Base-by-base conservation (phyloP, 306 rosid genomes). In the Dryas drummondii region DNA sequence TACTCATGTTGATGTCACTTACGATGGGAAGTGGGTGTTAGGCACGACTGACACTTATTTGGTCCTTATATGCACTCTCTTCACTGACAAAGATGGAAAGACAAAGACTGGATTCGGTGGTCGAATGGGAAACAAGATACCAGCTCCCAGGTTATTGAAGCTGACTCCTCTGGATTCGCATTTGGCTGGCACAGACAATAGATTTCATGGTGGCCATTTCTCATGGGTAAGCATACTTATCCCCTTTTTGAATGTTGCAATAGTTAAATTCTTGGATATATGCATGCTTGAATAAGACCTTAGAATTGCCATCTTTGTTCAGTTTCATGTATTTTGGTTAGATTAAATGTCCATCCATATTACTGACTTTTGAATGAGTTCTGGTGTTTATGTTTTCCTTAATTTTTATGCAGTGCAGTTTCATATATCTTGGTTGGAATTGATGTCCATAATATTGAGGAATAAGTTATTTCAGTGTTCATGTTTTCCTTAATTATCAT, bases 91-190 rank as follows among this genome's bases (percentile, higher is more conserved):
- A 80, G 98, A 93, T 86, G 98, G 98, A 70, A 88, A 73, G 81
- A 87, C 96, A 5, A 91, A 93, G 84, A 93, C 92, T 45, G 97
- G 96, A 45, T 93, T 93, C 71, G 48, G 89, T 46, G 97, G 97
- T 56, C 84, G 98, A 4, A 88, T 88, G 91, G 98, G 98, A 58
- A 93, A 93, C 83, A 87, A 76, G 81, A 91, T 91, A 63, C 85
- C 90, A 15, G 96, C 97, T 79, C 97, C 98, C 0, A 91, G 98
- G 80, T 63, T 93, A 84, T 80, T 93, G 88, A 93, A 93, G 88
- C 82, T 93, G 70, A 89, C 89, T 60, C 97, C 94, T 77, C 81
- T 93, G 71, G 97, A 93, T 84, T 93, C 98, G 5, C 94, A 93
- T 87, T 88, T 88, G 88, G 97, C 97, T 70, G 96, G 97, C 54